Evolutionary conservation across 225 moss, liverwort and hornwort species (phyloP), one percentile per base, ranked within the genome.

Genomic region (Climacium dendroides): DNA sequence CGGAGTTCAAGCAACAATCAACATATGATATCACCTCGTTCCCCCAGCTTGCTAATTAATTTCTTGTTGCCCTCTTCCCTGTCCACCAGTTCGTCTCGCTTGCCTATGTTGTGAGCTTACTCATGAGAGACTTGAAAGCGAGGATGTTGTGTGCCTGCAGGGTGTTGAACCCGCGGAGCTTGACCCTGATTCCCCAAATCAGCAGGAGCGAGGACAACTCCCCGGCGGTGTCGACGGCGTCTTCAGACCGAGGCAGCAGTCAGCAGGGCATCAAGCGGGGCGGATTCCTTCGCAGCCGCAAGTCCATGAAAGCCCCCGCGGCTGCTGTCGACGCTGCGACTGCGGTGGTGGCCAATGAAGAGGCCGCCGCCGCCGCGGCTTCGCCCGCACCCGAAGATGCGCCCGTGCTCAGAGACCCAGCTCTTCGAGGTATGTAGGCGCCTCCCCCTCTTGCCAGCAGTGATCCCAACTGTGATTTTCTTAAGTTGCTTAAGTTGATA

Each of bases 261-360:
- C 78, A 78, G 47, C 85, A 50, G 6, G 63, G 70, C 84, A 86
- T 7, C 64, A 85, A 85, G 76, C 63, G 85, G 19, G 76, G 91
- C 25, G 92, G 91, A 22, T 93, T 93, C 85, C 92, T 92, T 73
- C 91, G 93, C 32, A 92, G 87, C 67, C 85, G 83, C 52, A 93
- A 93, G 87, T 83, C 92, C 45, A 58, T 41, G 62, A 88, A 88
- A 88, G 71, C 85, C 59, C 88, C 93, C 39, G 86, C 66, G 29
- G 86, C 84, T 84, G 85, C 74, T 16, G 86, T 79, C 58, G 57
- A 30, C 11, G 52, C 82, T 58, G 67, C 75, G 70, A 71, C 77
- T 25, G 89, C 76, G 60, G 79, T 57, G 29, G 67, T 69, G 72
- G 85, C 82, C 45, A 84, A 87, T 58, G 92, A 89, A 23, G 92